phyloP scores from a whole-genome alignment of 2,329 filamentous ascomycete species.

The Colletotrichum spaethianum region DNA sequence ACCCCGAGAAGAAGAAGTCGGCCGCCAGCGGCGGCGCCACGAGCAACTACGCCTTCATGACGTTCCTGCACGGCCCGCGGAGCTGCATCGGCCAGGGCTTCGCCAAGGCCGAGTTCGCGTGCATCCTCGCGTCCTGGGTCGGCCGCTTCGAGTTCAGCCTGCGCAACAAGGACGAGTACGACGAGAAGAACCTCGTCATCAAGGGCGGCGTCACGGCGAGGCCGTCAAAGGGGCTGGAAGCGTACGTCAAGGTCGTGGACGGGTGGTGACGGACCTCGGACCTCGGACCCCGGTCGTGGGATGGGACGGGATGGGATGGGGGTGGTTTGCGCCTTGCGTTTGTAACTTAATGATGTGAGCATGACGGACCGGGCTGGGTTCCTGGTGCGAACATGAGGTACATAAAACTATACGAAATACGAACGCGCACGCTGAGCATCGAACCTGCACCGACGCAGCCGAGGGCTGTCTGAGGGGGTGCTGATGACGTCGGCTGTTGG shows the following conservation, averaged over 20 bases:
- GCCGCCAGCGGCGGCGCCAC: conserved; percentile 78
- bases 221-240: conserved; percentile 80
- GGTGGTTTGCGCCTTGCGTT: no score
- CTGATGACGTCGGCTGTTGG: background rate
- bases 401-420: background rate
- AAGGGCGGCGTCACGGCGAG: conserved; percentile 79
- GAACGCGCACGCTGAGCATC: background rate
- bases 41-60: conserved; percentile 84
- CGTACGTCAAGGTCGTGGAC: conserved; percentile 68
- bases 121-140: conserved; percentile 82
- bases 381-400: background rate
- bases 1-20: conserved; percentile 51
- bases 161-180: conserved; percentile 71
- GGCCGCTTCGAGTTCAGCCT: conserved; percentile 79
- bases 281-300: background rate
- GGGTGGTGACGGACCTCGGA: background rate
- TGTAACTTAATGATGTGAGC: conserved; percentile 4
- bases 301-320: no score
- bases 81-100: conserved; percentile 89
- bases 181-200: conserved; percentile 77
- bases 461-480: background rate
- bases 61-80: conserved; percentile 88
- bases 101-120: conserved; percentile 88
- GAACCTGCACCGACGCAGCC: background rate
- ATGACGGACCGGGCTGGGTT: background rate